Evolutionary conservation across 1,284 basidiomycete species (phyloP).

Genomic region (Taiwanofungus camphoratus): DNA sequence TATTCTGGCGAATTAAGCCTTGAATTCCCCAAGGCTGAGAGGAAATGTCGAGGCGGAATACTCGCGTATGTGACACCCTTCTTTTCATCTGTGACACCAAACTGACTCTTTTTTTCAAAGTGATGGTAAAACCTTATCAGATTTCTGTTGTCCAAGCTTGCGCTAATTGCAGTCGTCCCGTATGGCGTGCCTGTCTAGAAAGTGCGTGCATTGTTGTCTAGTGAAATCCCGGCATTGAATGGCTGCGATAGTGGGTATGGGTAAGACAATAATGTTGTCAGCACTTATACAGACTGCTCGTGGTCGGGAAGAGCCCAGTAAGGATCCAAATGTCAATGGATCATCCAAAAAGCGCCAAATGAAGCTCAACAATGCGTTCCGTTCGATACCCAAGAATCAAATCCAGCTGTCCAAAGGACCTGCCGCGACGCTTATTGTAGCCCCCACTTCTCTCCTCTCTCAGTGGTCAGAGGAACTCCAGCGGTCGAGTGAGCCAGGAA

Average conservation of each 20-base stretch:
- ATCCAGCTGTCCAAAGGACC: constrained; percentile 24
- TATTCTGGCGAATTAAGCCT: constrained; percentile 95
- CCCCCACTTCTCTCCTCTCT: constrained; percentile 84
- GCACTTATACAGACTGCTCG: constrained; percentile 83
- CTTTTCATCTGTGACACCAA: neutral
- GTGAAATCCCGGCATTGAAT: too few species aligned
- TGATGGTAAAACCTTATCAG: constrained; percentile 21
- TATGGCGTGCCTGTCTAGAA: too few species aligned
- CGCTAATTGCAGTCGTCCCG: too few species aligned
- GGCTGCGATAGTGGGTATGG: constrained; percentile 78
- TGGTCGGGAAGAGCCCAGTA: constrained; percentile 33
- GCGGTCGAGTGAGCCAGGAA: constrained; percentile 65
- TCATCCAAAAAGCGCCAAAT: constrained; percentile 49
- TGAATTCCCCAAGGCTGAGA: constrained; percentile 79
- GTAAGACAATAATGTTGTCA: constrained; percentile 96
- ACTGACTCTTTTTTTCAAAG: constrained; percentile 10
- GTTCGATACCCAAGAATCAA: constrained; percentile 26
- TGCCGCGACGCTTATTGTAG: constrained; percentile 83
- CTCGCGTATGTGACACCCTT: constrained; percentile 59
- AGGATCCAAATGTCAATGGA: constrained; percentile 21
- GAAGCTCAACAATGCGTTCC: constrained; percentile 58
- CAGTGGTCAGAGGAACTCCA: constrained; percentile 92
- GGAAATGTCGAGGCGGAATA: constrained; percentile 80
- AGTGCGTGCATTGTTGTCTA: constrained; percentile 32
- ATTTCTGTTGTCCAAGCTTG: neutral